Evolutionary conservation across 257 asterid genomes (phyloP).

Genomic region (Verbena officinalis): DNA sequence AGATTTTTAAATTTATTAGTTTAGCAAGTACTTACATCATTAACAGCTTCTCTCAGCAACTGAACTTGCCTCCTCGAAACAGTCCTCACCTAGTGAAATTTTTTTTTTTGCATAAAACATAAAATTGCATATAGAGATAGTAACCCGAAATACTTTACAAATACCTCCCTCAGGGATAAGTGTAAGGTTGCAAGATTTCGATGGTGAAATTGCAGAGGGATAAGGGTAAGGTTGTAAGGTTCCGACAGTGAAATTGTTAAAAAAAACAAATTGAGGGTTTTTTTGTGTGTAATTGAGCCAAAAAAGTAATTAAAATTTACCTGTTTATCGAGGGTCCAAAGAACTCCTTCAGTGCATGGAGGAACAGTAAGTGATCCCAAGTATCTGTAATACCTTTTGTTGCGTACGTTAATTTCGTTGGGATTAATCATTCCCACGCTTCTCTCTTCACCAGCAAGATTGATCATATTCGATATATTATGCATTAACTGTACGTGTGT

Average conservation of each 20-base stretch:
- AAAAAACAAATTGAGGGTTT: no score
- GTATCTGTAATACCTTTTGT: slow-evolving; percentile 45
- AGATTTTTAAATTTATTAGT: not conserved
- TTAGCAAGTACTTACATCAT: slow-evolving; percentile 54
- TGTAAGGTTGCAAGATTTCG: no score
- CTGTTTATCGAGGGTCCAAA: slow-evolving; percentile 45
- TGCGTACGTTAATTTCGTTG: slow-evolving; percentile 23
- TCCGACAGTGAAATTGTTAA: no score
- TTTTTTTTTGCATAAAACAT: no score
- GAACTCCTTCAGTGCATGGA: slow-evolving; percentile 54
- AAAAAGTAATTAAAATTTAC: slow-evolving; percentile 10
- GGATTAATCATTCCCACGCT: slow-evolving; percentile 50
- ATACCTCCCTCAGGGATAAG: no score
- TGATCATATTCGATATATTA: slow-evolving; percentile 39
- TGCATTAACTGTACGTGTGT: slow-evolving; percentile 50
- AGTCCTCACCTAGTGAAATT: slow-evolving; percentile 48
- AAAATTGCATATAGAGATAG: no score
- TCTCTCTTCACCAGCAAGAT: slow-evolving; percentile 26
- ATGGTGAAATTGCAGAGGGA: no score
- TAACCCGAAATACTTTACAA: no score
- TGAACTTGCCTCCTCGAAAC: slow-evolving; percentile 59
- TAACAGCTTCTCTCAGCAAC: slow-evolving; percentile 65
- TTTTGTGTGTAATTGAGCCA: no score
- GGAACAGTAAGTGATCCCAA: slow-evolving; percentile 54
- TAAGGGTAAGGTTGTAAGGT: no score